Base-by-base conservation (phyloP, 805 yeast species). In the Metschnikowia continentalis region DNA sequence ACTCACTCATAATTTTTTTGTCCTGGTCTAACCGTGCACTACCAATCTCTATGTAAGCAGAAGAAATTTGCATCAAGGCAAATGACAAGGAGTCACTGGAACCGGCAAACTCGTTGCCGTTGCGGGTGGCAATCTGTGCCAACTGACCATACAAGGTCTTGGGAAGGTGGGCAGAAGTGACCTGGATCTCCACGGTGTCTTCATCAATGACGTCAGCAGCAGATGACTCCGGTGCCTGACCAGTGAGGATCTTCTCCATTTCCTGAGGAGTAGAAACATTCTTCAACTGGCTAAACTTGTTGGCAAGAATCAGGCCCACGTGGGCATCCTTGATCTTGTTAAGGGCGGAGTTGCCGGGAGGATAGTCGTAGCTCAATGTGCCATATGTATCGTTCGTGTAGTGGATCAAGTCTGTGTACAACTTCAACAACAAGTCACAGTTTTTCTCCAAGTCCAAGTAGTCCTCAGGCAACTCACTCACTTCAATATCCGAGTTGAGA, bases 341-440 rank as follows among this genome's bases (percentile, higher is more conserved):
- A 46, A 74, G 54, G 3, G 77, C 70, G 23, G 69, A 65, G 66
- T 71, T 73, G 6, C 75, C 77, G 48, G 94, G 92, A 23, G 96
- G 96, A 61, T 86, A 87, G 65, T 88, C 96, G 64, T 88, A 88
- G 45, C 87, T 80, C 58, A 85, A 86, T 54, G 85, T 81, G 61
- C 80, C 89, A 62, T 81, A 88, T 39, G 90, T 88, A 46, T 72
- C 75, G 53, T 66, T 63, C 55, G 72, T 69, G 60, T 65, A 67
- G 22, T 66, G 73, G 52, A 74, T 71, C 58, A 74, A 68, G 55
- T 74, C 78, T 45, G 76, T 81, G 69, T 84, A 83, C 52, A 83
- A 78, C 46, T 74, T 75, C 64, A 81, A 81, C 58, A 86, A 71
- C 47, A 81, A 74, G 64, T 86, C 92, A 52, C 84, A 83, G 61